Evolutionary conservation across 768 basidiomycete species (phyloP).

Genomic region (Auricularia heimuer): DNA sequence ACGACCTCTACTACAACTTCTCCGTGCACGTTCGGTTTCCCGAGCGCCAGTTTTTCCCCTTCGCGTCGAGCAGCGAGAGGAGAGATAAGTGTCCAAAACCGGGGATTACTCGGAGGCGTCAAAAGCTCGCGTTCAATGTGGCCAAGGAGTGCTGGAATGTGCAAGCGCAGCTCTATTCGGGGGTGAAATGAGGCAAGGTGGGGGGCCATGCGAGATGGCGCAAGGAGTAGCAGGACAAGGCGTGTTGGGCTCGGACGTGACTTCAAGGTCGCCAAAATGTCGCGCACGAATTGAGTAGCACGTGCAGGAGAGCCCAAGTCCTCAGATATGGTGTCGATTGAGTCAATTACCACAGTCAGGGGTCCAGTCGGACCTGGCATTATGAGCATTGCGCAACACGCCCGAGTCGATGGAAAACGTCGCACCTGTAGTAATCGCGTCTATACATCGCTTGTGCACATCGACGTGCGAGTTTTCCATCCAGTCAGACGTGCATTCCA

Average conservation of each 20-base stretch:
- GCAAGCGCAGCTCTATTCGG: conserved; percentile 52
- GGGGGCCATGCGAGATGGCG: conserved; percentile 40
- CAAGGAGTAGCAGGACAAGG: conserved; percentile 47
- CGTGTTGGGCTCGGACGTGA: conserved; percentile 38
- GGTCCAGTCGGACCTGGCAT: conserved; percentile 31
- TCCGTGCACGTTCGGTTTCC: conserved; percentile 39
- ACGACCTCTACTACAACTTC: conserved; percentile 48
- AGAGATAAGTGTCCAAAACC: conserved; percentile 74
- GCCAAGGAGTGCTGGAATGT: conserved; percentile 58
- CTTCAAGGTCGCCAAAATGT: conserved; percentile 35
- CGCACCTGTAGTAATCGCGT: too few species aligned
- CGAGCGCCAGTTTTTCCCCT: conserved; percentile 51
- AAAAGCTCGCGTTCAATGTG: conserved; percentile 66
- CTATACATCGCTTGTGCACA: too few species aligned
- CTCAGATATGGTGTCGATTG: conserved; percentile 51
- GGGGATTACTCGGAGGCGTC: conserved; percentile 59
- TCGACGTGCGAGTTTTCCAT: too few species aligned
- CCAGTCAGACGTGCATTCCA: too few species aligned
- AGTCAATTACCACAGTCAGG: conserved; percentile 62
- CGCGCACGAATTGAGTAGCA: conserved; percentile 42
- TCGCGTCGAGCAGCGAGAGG: conserved; percentile 54
- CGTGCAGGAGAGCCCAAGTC: conserved; percentile 48
- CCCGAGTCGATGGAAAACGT: not conserved
- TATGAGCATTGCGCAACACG: not conserved
- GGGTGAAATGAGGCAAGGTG: conserved; percentile 57